phyloP scores from a whole-genome alignment of 108 stramenopile species.

The Aureococcus anophagefferens region DNA sequence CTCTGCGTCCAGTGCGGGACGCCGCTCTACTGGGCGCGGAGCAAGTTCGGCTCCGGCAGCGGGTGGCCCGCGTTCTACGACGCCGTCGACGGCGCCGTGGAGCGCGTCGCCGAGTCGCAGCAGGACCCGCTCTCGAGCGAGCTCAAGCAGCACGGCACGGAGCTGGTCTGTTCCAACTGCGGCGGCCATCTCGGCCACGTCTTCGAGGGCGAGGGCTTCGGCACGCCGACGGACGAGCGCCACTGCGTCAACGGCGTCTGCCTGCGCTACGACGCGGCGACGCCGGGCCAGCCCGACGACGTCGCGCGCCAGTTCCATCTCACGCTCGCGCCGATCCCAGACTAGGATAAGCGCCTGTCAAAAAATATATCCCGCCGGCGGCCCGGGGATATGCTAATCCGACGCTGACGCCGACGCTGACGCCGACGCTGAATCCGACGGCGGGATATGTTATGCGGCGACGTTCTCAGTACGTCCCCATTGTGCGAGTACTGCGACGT shows the following conservation, averaged over 20 bases:
- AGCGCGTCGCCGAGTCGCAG: neutral
- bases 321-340: too few relatives aligned
- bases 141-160: slow-evolving; percentile 55
- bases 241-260: slow-evolving; percentile 59
- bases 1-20: neutral
- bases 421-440: too few relatives aligned
- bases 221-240: slow-evolving; percentile 48
- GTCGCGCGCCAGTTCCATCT: too few relatives aligned
- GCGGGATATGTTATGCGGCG: too few relatives aligned
- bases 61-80: neutral
- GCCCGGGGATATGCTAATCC: too few relatives aligned
- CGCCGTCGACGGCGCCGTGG: neutral
- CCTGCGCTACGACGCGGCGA: neutral
- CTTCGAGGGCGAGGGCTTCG: slow-evolving; percentile 41
- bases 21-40: neutral
- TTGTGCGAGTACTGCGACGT: too few relatives aligned
- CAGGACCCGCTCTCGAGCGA: neutral
- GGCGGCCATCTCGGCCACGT: slow-evolving; percentile 82
- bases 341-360: too few relatives aligned
- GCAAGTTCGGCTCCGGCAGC: neutral
- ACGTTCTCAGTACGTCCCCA: too few relatives aligned
- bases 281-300: neutral
- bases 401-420: too few relatives aligned
- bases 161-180: slow-evolving; percentile 65
- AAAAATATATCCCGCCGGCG: too few relatives aligned